Percentiles rank a stretch among this genome's conserved stretches.
These are phyloP conservation scores for Sanghuangporus weigelae DNA, from an alignment of 1,284 basidiomycete species.

Conservation along the genomic window DNA sequence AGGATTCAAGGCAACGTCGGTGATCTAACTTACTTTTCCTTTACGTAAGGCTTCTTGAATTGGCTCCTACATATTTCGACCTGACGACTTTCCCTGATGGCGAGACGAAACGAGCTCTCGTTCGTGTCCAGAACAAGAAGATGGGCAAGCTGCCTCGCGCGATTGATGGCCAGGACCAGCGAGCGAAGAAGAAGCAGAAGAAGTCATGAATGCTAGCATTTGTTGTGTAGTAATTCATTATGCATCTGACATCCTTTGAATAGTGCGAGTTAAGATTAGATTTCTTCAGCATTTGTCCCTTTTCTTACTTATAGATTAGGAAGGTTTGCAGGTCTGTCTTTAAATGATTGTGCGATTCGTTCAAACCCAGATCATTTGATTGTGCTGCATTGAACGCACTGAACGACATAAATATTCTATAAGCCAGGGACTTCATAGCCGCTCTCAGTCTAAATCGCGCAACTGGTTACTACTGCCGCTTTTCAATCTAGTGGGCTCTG, in stretches of 20 bases:
- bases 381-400: too few relatives aligned
- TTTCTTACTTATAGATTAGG: background rate
- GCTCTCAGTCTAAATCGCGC: too few relatives aligned
- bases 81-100: slow-evolving; percentile 60
- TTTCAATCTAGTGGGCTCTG: background rate
- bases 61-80: slow-evolving; percentile 78
- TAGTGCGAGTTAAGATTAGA: too few relatives aligned
- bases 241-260: too few relatives aligned
- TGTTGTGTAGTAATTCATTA: background rate
- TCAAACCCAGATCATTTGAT: too few relatives aligned
- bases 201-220: slow-evolving; percentile 8
- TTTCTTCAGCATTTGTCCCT: background rate
- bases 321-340: too few relatives aligned
- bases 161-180: slow-evolving; percentile 19
- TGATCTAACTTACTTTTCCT: background rate
- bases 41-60: slow-evolving; percentile 72
- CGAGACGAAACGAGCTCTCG: slow-evolving; percentile 67
- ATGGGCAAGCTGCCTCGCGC: slow-evolving; percentile 29
- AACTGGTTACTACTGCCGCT: too few relatives aligned
- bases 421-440: too few relatives aligned
- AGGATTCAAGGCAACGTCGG: background rate
- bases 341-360: too few relatives aligned
- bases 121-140: slow-evolving; percentile 42
- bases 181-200: slow-evolving; percentile 28
- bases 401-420: too few relatives aligned